Conservation (phyloP, 352 stramenopile species). For the Aphanomyces astaci region DNA sequence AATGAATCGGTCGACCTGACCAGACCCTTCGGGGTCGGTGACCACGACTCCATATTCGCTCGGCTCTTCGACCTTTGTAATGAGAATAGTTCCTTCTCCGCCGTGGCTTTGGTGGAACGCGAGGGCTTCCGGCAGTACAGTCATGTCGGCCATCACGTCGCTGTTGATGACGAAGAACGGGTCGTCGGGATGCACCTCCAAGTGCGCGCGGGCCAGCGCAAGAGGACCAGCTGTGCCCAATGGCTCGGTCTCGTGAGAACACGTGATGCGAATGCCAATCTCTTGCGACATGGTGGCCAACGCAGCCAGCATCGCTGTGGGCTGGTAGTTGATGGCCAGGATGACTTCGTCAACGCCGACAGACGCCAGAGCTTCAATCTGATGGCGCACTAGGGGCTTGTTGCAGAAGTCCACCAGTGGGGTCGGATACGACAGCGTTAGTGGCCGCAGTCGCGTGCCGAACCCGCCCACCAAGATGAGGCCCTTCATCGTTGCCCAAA, state of each 20-base stretch:
- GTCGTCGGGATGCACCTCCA: constrained; percentile 59
- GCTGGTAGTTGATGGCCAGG: constrained; percentile 85
- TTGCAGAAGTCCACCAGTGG: constrained; percentile 89
- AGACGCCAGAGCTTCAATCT: constrained; percentile 81
- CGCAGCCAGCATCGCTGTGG: constrained; percentile 78
- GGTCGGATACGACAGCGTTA: constrained; percentile 86
- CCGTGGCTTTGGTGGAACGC: constrained; percentile 73
- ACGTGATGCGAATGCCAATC: constrained; percentile 84
- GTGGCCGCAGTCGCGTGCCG: constrained; percentile 80
- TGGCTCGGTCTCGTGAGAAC: constrained; percentile 79
- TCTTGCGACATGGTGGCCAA: constrained; percentile 75
- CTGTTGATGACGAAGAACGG: constrained; percentile 90
- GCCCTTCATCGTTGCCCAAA: constrained; percentile 88
- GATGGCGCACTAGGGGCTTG: constrained; percentile 84
- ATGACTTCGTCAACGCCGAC: constrained; percentile 86
- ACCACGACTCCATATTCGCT: constrained; percentile 87
- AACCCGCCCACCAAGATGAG: constrained; percentile 87
- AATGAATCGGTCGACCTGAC: constrained; percentile 81
- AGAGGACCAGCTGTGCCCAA: constrained; percentile 76
- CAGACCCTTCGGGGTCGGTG: constrained; percentile 45
- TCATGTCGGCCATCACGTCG: constrained; percentile 72
- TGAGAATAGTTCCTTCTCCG: constrained; percentile 73
- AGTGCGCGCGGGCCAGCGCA: constrained; percentile 66
- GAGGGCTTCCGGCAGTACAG: constrained; percentile 30
- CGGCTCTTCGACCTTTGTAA: constrained; percentile 79